Conservation (phyloP, 1,284 basidiomycete species). For the Ustilago nuda region DNA sequence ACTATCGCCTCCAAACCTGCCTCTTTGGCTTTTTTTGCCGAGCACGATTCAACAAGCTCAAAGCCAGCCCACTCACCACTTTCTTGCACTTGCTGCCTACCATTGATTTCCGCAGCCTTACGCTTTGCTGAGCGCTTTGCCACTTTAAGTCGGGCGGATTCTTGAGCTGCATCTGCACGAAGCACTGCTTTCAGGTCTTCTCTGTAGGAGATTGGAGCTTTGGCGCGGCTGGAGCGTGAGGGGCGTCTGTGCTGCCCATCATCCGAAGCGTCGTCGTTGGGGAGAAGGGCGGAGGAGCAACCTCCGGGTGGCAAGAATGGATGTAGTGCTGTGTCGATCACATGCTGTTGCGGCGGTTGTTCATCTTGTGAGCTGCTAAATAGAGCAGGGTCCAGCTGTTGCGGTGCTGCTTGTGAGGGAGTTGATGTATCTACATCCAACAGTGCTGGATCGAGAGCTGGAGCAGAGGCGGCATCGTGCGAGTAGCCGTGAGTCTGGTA, state of each 20-base stretch:
- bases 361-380: slow-evolving; percentile 12
- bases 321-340: slow-evolving; percentile 19
- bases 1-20: not conserved
- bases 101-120: not conserved
- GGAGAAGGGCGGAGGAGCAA: not conserved
- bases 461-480: not conserved
- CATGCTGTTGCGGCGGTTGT: not conserved
- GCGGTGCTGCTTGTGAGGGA: not conserved
- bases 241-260: slow-evolving; percentile 19
- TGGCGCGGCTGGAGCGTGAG: slow-evolving; percentile 22
- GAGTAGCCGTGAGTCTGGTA: not conserved
- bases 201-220: slow-evolving; percentile 37
- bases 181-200: slow-evolving; percentile 54
- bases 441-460: slow-evolving; percentile 16
- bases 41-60: slow-evolving; percentile 27
- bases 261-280: slow-evolving; percentile 9
- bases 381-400: slow-evolving; percentile 20
- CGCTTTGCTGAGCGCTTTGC: slow-evolving; percentile 13
- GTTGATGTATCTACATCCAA: slow-evolving; percentile 13
- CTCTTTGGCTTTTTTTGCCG: not conserved
- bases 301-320: slow-evolving; percentile 28
- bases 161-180: slow-evolving; percentile 34
- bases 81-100: not conserved
- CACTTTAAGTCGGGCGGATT: slow-evolving; percentile 22
- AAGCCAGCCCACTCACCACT: slow-evolving; percentile 14